phyloP scores from a whole-genome alignment of 768 basidiomycete species.

The Phlebiopsis gigantea region DNA sequence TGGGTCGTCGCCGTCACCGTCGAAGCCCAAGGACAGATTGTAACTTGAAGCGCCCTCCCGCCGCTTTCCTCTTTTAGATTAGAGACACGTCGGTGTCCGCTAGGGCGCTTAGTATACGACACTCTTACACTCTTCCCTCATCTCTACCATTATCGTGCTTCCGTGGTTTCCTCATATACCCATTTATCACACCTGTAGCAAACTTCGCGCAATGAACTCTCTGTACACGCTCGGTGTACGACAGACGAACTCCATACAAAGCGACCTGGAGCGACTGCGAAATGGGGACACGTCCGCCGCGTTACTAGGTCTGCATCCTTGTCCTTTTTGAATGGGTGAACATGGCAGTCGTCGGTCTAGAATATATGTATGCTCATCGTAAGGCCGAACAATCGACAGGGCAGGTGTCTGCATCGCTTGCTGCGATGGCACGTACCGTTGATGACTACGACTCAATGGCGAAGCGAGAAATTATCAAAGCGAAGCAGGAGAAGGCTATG shows the following conservation, averaged over 20 bases:
- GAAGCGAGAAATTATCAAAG: constrained; percentile 91
- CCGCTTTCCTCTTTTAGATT: background rate
- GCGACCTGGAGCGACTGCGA: constrained; percentile 79
- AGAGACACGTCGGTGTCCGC: background rate
- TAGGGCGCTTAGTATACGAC: background rate
- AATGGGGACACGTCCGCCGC: constrained; percentile 78
- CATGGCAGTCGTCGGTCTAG: background rate
- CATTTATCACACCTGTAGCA: background rate
- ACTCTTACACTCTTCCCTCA: background rate
- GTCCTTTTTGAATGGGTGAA: constrained; percentile 7
- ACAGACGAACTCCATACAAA: constrained; percentile 83
- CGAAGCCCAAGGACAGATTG: background rate
- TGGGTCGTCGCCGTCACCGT: background rate
- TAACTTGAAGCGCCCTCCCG: background rate
- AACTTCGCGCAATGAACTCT: constrained; percentile 69
- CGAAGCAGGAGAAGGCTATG: constrained; percentile 94
- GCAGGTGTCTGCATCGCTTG: constrained; percentile 96
- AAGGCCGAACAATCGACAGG: constrained; percentile 44
- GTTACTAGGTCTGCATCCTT: constrained; percentile 63
- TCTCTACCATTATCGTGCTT: background rate
- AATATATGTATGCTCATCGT: background rate
- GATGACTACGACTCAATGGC: constrained; percentile 98
- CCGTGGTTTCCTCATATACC: constrained; percentile 1
- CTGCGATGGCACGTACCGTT: constrained; percentile 89
- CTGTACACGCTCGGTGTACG: constrained; percentile 91